A percentile compares a stretch with the other conserved stretches of the same genome.
These are phyloP conservation scores for Diaporthe sp. DNA, from an alignment of 2,329 filamentous ascomycete genomes.

Conservation along the genomic window DNA sequence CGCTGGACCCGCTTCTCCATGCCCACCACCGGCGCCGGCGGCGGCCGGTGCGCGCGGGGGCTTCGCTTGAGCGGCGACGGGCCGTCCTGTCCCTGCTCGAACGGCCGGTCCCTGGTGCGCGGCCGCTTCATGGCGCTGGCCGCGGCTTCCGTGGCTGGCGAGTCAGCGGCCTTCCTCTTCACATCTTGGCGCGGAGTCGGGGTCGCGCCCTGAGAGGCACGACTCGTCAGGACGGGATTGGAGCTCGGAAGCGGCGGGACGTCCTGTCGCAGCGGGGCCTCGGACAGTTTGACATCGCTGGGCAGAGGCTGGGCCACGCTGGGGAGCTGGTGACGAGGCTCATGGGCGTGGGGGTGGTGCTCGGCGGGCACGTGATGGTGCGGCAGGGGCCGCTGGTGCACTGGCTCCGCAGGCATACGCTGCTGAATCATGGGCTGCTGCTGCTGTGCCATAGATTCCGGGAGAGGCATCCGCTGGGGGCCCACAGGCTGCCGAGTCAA, in stretches of 20 bases:
- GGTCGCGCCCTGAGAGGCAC: neutral
- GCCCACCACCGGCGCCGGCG: neutral
- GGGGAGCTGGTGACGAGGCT: conserved; percentile 9
- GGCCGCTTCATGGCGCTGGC: conserved; percentile 31
- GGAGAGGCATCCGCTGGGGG: conserved; percentile 21
- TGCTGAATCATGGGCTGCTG: conserved; percentile 23
- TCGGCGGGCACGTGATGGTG: conserved; percentile 1
- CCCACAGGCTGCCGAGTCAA: conserved; percentile 5
- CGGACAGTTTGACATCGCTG: neutral
- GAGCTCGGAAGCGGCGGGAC: neutral
- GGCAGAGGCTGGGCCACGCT: conserved; percentile 2
- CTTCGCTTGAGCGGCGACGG: conserved; percentile 11
- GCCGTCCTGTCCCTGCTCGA: neutral
- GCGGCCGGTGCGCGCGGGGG: neutral
- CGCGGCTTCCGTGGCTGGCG: neutral
- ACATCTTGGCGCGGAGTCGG: conserved; percentile 29
- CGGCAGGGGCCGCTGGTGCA: conserved; percentile 7
- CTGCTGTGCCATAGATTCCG: conserved; percentile 7
- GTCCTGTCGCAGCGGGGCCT: neutral
- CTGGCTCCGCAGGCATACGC: conserved; percentile 14
- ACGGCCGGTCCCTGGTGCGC: conserved; percentile 33
- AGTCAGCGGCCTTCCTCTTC: conserved; percentile 38
- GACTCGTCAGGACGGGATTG: neutral
- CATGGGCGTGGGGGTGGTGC: neutral
- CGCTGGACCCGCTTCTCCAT: conserved; percentile 20